Evolutionary conservation across 352 stramenopile species (phyloP), one percentile per base, ranked within the genome.

Genomic region (Pelagophyceae sp.): DNA sequence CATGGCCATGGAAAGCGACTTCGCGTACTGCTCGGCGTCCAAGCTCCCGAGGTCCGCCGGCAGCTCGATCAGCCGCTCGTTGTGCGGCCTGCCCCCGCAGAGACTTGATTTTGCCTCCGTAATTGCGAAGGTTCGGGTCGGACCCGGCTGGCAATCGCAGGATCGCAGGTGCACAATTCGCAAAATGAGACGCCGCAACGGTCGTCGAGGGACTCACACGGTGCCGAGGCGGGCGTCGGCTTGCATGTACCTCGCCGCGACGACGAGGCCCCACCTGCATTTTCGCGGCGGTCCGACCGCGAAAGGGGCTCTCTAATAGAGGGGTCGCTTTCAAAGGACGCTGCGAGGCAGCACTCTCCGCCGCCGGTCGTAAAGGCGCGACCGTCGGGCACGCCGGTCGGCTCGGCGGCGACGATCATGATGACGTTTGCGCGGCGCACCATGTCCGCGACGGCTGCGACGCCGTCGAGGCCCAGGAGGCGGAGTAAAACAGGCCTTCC

Each of bases 1-100:
- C 45, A 83, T 81, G 19, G 77, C 81, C 23, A 77, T 58, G 23
- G 76, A 29, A 33, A 85, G 38, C 23, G n/a, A 61, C 27, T 64
- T 38, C 33, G 81, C 51, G 75, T 81, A 84, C 17, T 63, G 54
- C 11, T 15, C 54, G 15, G 6, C 54, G 54, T 63, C 54, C n/a
- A 45, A 32, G 32, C 64, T 29, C 33, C 37, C 29, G 40, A 67
- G 65, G 50, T 78, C 38, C 32, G 72, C 31, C 35, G 40, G 76
- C 33, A 63, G 75, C 79, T 65, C 79, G 40, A 69, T 20, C 33
- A 58, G 72, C 33, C 58, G 72, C 63, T 60, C 45, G n/a, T n/a
- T n/a, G n/a, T n/a, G n/a, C n/a, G n/a, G n/a, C n/a, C n/a, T n/a
- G n/a, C n/a, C n/a, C n/a, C n/a, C n/a, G n/a, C n/a, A n/a, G n/a